Percentiles rank a stretch among this genome's conserved stretches.
Evolutionary conservation across 2,329 filamentous ascomycete genomes (phyloP).

Genomic region (Polytolypa hystricis): DNA sequence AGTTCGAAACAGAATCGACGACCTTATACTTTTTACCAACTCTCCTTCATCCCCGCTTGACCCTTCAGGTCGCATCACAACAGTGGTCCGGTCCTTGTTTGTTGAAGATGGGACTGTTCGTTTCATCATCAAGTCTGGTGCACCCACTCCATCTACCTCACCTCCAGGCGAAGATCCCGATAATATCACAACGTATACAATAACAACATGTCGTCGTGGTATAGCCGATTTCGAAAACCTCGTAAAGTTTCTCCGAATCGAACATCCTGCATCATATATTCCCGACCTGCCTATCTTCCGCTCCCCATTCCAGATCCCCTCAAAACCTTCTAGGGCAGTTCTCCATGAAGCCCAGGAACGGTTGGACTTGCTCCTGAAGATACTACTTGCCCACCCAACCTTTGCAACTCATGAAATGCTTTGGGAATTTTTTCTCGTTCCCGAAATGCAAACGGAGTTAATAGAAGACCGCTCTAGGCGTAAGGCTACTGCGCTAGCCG

Average conservation of each 20-base stretch:
- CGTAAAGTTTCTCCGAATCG: constrained; percentile 67
- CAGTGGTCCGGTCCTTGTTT: constrained; percentile 90
- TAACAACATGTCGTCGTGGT: constrained; percentile 85
- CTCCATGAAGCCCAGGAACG: constrained; percentile 78
- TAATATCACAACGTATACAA: constrained; percentile 62
- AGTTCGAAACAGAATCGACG: constrained; percentile 90
- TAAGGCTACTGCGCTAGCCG: constrained; percentile 71
- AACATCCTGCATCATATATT: constrained; percentile 93
- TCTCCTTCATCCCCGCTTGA: constrained; percentile 41
- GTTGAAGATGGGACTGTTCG: constrained; percentile 92
- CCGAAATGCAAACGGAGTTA: constrained; percentile 80
- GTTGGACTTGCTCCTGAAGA: constrained; percentile 78
- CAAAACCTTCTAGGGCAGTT: constrained; percentile 76
- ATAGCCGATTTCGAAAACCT: constrained; percentile 86
- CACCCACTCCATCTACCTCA: constrained; percentile 44
- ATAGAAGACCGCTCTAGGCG: constrained; percentile 79
- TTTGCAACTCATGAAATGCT: constrained; percentile 95
- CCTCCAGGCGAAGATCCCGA: constrained; percentile 40
- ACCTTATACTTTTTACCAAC: constrained; percentile 73
- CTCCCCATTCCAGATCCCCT: constrained; percentile 86
- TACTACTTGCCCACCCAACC: constrained; percentile 76
- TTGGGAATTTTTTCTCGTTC: constrained; percentile 97
- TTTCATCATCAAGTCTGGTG: constrained; percentile 87
- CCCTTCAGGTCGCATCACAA: constrained; percentile 71
- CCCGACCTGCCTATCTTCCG: constrained; percentile 66